Evolutionary conservation across 1,284 basidiomycete species (phyloP).

Genomic region (Apiotrichum mycotoxinovorans): DNA sequence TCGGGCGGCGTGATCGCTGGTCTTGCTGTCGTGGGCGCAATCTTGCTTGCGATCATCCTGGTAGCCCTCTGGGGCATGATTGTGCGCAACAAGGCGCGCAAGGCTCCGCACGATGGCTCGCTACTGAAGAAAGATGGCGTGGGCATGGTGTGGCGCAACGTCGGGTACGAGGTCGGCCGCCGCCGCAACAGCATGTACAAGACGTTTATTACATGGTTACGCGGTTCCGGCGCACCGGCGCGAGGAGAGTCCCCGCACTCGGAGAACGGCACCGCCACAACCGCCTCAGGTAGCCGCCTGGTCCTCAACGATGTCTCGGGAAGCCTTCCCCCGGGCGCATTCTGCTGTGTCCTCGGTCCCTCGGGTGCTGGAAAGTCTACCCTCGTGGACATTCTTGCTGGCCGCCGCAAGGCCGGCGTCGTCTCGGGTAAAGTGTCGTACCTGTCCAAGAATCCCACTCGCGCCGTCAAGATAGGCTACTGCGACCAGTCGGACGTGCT

Average conservation of each 20-base stretch:
- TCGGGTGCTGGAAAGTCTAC: slow-evolving; percentile 83
- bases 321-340: slow-evolving; percentile 65
- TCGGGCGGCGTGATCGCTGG: slow-evolving; percentile 80
- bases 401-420: slow-evolving; percentile 66
- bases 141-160: slow-evolving; percentile 63
- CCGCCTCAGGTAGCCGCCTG: slow-evolving; percentile 56
- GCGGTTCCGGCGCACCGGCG: slow-evolving; percentile 20
- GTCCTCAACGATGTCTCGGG: slow-evolving; percentile 73
- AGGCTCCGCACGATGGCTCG: slow-evolving; percentile 41
- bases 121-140: slow-evolving; percentile 48
- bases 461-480: slow-evolving; percentile 60
- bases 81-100: slow-evolving; percentile 61
- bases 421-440: slow-evolving; percentile 56
- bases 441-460: slow-evolving; percentile 16
- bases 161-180: slow-evolving; percentile 58
- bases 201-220: slow-evolving; percentile 23
- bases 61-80: slow-evolving; percentile 62
- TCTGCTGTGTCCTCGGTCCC: slow-evolving; percentile 83
- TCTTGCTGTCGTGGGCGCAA: slow-evolving; percentile 69
- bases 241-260: background rate
- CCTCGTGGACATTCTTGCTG: slow-evolving; percentile 75
- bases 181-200: slow-evolving; percentile 8
- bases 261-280: slow-evolving; percentile 8
- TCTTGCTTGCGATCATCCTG: slow-evolving; percentile 60
- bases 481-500: slow-evolving; percentile 79